A percentile compares a stretch with the other conserved stretches of the same genome.
phyloP scores from a whole-genome alignment of 352 stramenopile species.

The Phytophthora citricola region DNA sequence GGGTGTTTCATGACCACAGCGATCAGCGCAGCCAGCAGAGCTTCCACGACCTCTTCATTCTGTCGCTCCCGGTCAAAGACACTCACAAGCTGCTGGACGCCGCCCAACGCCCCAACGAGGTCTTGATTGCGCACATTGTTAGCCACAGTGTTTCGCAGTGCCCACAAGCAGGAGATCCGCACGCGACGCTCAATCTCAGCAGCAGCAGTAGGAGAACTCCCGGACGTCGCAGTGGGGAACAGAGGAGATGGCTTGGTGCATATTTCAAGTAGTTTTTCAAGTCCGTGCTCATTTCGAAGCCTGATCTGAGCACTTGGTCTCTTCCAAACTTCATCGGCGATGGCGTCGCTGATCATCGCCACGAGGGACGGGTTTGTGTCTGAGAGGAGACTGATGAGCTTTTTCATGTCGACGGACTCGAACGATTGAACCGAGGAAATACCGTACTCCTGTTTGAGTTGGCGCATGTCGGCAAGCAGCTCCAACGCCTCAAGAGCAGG shows the following conservation, averaged over 20 bases:
- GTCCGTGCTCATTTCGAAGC: constrained; percentile 69
- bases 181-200: constrained; percentile 40
- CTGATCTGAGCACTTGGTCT: constrained; percentile 60
- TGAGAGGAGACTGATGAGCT: constrained; percentile 69
- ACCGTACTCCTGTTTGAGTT: constrained; percentile 45
- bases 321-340: constrained; percentile 83
- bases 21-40: constrained; percentile 58
- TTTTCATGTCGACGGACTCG: constrained; percentile 62
- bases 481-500: constrained; percentile 80
- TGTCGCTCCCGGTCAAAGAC: constrained; percentile 53
- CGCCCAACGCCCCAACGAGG: constrained; percentile 58
- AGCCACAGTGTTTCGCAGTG: constrained; percentile 60
- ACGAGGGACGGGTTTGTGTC: constrained; percentile 62
- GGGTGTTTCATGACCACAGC: constrained; percentile 63
- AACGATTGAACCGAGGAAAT: constrained; percentile 40
- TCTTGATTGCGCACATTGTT: constrained; percentile 74
- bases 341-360: constrained; percentile 75
- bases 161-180: constrained; percentile 72
- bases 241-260: constrained; percentile 51
- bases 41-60: constrained; percentile 67
- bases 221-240: constrained; percentile 34
- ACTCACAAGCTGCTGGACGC: constrained; percentile 52
- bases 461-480: constrained; percentile 72
- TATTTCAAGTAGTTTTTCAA: constrained; percentile 68
- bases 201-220: constrained; percentile 15